Percentiles rank a stretch among this genome's conserved stretches.
Evolutionary conservation across 164 flowering plant species (phyloP).

Genomic region (Liquidambar formosana): DNA sequence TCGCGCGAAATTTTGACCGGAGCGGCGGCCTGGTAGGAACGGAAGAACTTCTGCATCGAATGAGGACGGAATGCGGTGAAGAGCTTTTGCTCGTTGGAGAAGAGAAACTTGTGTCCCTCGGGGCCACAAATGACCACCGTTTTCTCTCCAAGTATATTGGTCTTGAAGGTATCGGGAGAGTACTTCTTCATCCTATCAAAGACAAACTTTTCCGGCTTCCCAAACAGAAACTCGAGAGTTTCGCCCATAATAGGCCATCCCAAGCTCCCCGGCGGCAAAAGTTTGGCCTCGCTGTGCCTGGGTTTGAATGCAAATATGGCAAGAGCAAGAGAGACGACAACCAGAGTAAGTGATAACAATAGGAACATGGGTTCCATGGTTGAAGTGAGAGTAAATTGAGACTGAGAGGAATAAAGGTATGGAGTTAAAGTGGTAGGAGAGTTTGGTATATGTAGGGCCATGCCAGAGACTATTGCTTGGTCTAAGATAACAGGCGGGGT

Average conservation of each 20-base stretch:
- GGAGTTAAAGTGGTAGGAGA: too few species aligned
- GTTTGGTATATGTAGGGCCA: too few species aligned
- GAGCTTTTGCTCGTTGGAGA: conserved; percentile 37
- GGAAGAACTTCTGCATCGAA: conserved; percentile 35
- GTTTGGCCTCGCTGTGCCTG: too few species aligned
- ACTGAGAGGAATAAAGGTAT: too few species aligned
- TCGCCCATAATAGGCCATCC: conserved; percentile 55
- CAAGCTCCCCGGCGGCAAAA: conserved; percentile 44
- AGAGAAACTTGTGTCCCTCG: conserved; percentile 41
- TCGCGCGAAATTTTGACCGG: neutral
- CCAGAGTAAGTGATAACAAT: too few species aligned
- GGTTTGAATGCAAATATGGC: too few species aligned
- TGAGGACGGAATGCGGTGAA: conserved; percentile 35
- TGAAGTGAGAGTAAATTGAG: too few species aligned
- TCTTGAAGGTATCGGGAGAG: conserved; percentile 40
- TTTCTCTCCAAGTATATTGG: conserved; percentile 33
- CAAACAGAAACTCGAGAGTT: conserved; percentile 28
- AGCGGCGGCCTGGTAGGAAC: conserved; percentile 20
- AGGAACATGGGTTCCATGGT: too few species aligned
- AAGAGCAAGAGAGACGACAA: too few species aligned
- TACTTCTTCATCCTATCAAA: conserved; percentile 33
- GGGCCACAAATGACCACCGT: conserved; percentile 48
- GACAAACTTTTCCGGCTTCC: conserved; percentile 37
- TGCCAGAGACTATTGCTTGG: too few species aligned
- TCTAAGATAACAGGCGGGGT: too few species aligned